phyloP scores from a whole-genome alignment of 1,139 yeast species.

The Yamadazyma atmosphaerica region DNA sequence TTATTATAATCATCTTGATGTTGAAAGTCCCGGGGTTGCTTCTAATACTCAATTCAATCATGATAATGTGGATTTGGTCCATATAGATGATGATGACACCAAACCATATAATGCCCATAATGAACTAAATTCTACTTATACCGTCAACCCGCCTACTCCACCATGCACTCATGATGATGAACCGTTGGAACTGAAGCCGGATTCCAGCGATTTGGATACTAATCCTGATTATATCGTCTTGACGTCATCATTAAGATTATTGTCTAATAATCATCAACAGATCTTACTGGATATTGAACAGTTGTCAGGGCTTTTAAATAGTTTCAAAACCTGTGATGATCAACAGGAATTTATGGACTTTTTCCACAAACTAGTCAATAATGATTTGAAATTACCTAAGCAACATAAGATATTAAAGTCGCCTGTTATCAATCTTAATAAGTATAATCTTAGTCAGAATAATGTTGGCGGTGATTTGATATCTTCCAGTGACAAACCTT shows the following conservation, averaged over 20 bases:
- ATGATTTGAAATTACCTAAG: slow-evolving; percentile 36
- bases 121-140: slow-evolving; percentile 4
- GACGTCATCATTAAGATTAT: slow-evolving; percentile 34
- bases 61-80: background rate
- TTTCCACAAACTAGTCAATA: slow-evolving; percentile 29
- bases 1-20: slow-evolving; percentile 16
- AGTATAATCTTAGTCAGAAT: slow-evolving; percentile 19
- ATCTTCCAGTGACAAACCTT: slow-evolving; percentile 18
- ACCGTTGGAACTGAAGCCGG: background rate
- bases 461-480: slow-evolving; percentile 9
- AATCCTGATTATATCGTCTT: slow-evolving; percentile 44
- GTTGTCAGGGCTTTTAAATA: slow-evolving; percentile 27
- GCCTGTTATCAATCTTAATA: slow-evolving; percentile 41
- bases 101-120: slow-evolving; percentile 1
- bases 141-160: background rate
- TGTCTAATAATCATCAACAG: slow-evolving; percentile 22
- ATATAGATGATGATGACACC: slow-evolving; percentile 2
- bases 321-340: slow-evolving; percentile 14
- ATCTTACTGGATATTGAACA: slow-evolving; percentile 35
- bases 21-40: background rate
- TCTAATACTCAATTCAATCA: background rate
- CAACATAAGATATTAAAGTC: slow-evolving; percentile 35
- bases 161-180: background rate
- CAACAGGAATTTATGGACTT: slow-evolving; percentile 29
- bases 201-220: slow-evolving; percentile 19